These are phyloP conservation scores for Yarrowia galli DNA, from an alignment of 1,139 yeast species.

Conservation along the genomic window DNA sequence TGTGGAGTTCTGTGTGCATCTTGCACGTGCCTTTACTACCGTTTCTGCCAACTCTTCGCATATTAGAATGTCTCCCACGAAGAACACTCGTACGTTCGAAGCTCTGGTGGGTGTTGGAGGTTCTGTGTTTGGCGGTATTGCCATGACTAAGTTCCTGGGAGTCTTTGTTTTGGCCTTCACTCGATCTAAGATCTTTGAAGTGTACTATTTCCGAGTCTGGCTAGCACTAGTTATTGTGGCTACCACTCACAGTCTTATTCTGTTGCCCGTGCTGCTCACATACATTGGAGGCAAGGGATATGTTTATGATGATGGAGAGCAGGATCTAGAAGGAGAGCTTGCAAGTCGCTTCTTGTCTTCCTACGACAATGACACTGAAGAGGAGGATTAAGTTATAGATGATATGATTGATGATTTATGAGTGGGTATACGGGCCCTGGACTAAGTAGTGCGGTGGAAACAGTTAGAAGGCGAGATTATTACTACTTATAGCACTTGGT, in stretches of 20 bases:
- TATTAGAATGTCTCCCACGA: constrained; percentile 45
- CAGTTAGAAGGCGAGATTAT: no score
- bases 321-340: constrained; percentile 48
- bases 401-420: neutral
- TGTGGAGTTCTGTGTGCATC: constrained; percentile 90
- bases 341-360: constrained; percentile 44
- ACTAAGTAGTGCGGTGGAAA: no score
- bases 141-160: constrained; percentile 88
- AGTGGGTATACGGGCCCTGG: no score
- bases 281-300: constrained; percentile 67
- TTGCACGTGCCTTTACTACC: constrained; percentile 74
- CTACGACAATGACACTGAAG: constrained; percentile 36
- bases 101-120: constrained; percentile 82
- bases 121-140: constrained; percentile 87
- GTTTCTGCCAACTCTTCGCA: constrained; percentile 50
- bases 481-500: no score
- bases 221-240: constrained; percentile 78
- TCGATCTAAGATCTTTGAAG: constrained; percentile 81
- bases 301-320: constrained; percentile 50
- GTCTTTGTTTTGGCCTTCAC: constrained; percentile 87
- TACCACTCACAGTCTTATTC: constrained; percentile 75
- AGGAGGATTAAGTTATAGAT: constrained; percentile 37
- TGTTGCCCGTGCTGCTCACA: constrained; percentile 77
- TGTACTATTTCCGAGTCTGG: constrained; percentile 97
- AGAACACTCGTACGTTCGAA: constrained; percentile 58